A percentile compares a stretch with the other conserved stretches of the same genome.
Conservation (phyloP, 345 rosid species). For the Populus alba region DNA sequence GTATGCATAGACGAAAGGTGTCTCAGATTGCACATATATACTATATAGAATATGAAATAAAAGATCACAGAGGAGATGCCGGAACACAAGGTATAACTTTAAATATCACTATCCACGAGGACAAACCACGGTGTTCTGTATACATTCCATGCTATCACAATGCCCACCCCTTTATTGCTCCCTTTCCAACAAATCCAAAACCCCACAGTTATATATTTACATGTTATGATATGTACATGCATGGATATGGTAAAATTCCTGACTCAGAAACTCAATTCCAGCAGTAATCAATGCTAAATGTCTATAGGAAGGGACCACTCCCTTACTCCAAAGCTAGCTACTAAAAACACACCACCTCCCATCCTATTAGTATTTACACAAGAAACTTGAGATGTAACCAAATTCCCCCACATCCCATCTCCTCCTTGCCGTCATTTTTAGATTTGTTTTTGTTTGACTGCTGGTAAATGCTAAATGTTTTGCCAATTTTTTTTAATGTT, state of each 20-base stretch:
- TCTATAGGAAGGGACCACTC: neutral
- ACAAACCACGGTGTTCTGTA: conserved; percentile 4
- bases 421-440: neutral
- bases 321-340: conserved; percentile 9
- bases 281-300: neutral
- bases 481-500: neutral
- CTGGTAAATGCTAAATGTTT: neutral
- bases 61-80: neutral
- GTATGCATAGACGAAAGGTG: neutral
- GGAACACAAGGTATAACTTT: neutral
- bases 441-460: neutral
- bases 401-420: neutral
- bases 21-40: neutral
- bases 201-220: neutral
- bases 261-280: neutral
- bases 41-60: too few species aligned
- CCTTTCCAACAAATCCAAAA: conserved; percentile 6
- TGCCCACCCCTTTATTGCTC: conserved; percentile 1
- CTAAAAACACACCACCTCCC: neutral
- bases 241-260: conserved; percentile 8
- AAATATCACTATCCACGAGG: neutral
- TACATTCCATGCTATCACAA: conserved; percentile 6
- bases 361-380: conserved; percentile 16
- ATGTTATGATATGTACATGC: conserved; percentile 13
- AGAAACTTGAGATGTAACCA: neutral